Conservation (phyloP, 1,284 basidiomycete genomes). For the Cryptococcus deneoformans region DNA sequence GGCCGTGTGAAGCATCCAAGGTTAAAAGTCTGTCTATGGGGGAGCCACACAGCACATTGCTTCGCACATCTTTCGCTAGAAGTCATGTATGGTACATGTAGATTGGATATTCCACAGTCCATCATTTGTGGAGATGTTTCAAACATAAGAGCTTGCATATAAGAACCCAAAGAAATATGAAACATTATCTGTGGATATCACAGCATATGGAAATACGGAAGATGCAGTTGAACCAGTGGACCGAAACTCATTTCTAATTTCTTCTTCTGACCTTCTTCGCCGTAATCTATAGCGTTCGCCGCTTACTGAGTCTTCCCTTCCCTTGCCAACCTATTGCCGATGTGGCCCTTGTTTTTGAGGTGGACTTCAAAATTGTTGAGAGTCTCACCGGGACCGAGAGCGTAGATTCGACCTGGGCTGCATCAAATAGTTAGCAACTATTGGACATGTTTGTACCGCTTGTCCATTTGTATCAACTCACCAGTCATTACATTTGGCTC, state of each 20-base stretch:
- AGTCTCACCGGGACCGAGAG: conserved; percentile 84
- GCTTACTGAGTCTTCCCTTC: conserved; percentile 11
- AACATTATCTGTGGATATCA: background rate
- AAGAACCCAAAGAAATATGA: background rate
- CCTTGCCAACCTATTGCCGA: conserved; percentile 56
- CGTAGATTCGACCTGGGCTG: conserved; percentile 69
- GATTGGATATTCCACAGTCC: too few species aligned
- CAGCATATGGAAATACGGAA: background rate
- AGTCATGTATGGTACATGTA: too few species aligned
- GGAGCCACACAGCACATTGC: too few species aligned
- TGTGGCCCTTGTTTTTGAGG: conserved; percentile 71
- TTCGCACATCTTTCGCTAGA: too few species aligned
- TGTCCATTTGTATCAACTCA: conserved; percentile 16
- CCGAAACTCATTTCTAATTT: background rate
- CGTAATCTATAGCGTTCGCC: too few species aligned
- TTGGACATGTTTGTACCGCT: background rate
- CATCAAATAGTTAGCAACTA: background rate
- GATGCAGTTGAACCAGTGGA: background rate
- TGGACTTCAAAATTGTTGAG: conserved; percentile 92
- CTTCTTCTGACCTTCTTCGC: background rate
- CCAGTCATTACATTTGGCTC: conserved; percentile 91
- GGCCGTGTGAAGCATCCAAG: background rate
- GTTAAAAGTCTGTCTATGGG: background rate
- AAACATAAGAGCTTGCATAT: background rate
- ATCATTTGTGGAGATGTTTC: too few species aligned